phyloP scores from a whole-genome alignment of 306 rosid genomes.

The Trichosanthes cucumerina region DNA sequence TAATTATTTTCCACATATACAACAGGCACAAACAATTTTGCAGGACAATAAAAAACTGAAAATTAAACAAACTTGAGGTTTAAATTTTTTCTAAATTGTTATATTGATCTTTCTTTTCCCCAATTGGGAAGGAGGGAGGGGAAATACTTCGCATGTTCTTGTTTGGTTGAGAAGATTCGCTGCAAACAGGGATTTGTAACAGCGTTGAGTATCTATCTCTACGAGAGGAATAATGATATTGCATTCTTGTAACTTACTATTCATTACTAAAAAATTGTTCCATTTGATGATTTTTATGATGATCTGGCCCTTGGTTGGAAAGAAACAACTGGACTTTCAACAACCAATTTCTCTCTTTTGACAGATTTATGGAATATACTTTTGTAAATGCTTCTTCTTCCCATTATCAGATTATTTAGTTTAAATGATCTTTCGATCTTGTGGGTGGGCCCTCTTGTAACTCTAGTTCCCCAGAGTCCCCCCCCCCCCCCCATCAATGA shows the following conservation, averaged over 20 bases:
- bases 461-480: background rate
- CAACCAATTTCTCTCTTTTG: background rate
- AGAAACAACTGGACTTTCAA: background rate
- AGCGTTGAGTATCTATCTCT: background rate
- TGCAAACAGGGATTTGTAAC: conserved; percentile 1
- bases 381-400: background rate
- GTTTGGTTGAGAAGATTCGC: background rate
- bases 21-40: conserved; percentile 44
- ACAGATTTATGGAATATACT: background rate
- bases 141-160: background rate
- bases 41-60: conserved; percentile 16
- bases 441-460: background rate
- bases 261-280: background rate
- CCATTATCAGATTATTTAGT: background rate
- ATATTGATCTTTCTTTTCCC: background rate
- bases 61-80: conserved; percentile 15
- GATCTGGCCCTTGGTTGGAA: background rate
- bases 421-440: background rate
- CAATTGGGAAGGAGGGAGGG: background rate
- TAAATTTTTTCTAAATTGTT: background rate
- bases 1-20: conserved; percentile 43
- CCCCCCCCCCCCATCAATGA: too few relatives aligned
- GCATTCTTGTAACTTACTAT: background rate
- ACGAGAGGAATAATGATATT: conserved; percentile 1
- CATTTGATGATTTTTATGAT: background rate